Evolutionary conservation across 805 yeast species (phyloP), one percentile per base, ranked within the genome.

Genomic region (Jamesozyma jinghongensis): DNA sequence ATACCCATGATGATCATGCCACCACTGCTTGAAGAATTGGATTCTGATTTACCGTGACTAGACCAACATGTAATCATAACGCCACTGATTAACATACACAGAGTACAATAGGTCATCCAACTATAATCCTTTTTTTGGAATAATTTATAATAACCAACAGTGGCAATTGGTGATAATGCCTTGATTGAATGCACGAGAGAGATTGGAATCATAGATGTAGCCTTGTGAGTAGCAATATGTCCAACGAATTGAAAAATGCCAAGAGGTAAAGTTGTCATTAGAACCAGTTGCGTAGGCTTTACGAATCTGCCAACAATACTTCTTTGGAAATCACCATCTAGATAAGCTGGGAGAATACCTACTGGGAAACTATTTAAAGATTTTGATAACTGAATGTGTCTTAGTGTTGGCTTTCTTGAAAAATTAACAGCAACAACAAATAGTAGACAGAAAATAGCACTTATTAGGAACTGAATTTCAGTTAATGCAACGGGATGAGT

Each of bases 181-280:
- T 92, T 92, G 51, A 90, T 79, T 7, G 97, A 87, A 61, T 90
- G 97, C 17, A 92, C 97, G 48, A 88, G 66, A 4, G 96, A 84
- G n/a, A 92, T 96, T 0, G 96, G 96, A 38, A 92, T 85, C 45
- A 84, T 62, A 2, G 88, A 74, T 2, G 96, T 87, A n/a, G 97
- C 90, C 56, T 84, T 83, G 59, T 88, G 96, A 6, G 94, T 77
- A 12, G 94, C 76, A 46, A 88, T 77, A 61, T 90, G 97, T 17
- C 97, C 98, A 17, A 81, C 68, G 50, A 90, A 84, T 66, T 90
- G 97, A 65, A 90, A 92, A 45, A 79, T 67, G 6, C 97, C 97
- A 95, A 90, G 86, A 16, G 97, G 97, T 18, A 85, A 74, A 0
- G 95, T 85, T 12, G 86, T 80, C 37, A 66, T 54, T 13, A 84